Base-by-base conservation (phyloP, 108 stramenopile genomes). In the Fragilaria radians region DNA sequence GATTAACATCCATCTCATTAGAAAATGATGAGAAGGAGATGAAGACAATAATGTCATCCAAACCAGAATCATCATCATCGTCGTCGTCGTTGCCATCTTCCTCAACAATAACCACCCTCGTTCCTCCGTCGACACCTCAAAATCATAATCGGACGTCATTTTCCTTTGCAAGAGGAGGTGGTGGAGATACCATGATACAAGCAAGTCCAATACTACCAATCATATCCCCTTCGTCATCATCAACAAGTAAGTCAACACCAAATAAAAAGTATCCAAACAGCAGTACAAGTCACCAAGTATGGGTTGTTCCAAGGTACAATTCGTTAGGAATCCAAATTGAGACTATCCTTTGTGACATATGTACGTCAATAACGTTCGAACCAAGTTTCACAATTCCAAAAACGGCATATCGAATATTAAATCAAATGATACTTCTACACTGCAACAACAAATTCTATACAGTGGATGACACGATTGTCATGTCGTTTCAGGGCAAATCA, bases 111-210 rank as follows among this genome's bases (percentile, higher is more conserved):
- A 14, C 36, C 7, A 42, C 14, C 7, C 36, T 11, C 11, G 36
- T 11, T 7, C 11, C 7, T 7, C 36, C 36, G 11, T 7, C 36
- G 14, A 42, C 36, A 7, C 36, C 36, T 11, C 11, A 7, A 11
- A 11, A 7, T 7, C 7, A 42, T 11, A 42, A 42, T 42, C 7
- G 14, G 36, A 14, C 11, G 7, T n/a, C n/a, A 27, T 79, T 82
- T 66, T 82, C 81, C 23, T 82, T 80, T 65, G 74, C 72, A 46
- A 74, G 68, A 55, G 79, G 76, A 25, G 76, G 81, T 9, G 76
- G 78, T 9, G 77, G 79, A 18, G 75, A 82, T 57, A 32, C 46
- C 14, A 29, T 83, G 32, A 79, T 68, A 56, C 67, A 70, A 49
- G 60, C 74, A 30, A 53, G 7, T 28, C 26, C 2, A 24, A 53